Evolutionary conservation across 192 early-diverging fungal genomes (phyloP), one percentile per base, ranked within the genome.

Genomic region (Bifiguratus adelaidae): DNA sequence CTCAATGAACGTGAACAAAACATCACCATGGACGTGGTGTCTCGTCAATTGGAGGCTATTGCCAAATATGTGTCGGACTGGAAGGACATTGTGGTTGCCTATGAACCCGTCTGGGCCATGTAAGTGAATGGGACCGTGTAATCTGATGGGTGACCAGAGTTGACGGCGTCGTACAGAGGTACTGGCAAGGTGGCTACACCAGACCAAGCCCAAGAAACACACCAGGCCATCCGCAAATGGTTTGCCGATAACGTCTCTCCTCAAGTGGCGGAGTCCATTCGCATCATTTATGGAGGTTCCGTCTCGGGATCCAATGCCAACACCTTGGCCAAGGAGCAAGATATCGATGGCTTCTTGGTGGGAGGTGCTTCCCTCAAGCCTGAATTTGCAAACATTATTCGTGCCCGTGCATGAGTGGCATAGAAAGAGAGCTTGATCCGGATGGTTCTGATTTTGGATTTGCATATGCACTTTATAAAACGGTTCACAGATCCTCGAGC

Each of bases 51-150:
- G 40, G 73, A 77, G 60, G 91, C 89, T 32, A 84, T 95, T 45
- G 76, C 81, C 53, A 71, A 76, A 43, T 68, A 73, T 32, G 55
- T 95, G 55, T 60, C 63, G 34, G 88, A 96, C 73, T 99, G 95
- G 96, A 67, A 66, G 40, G 78, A 90, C 60, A 78, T 99, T 52
- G 95, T 97, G 11, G 76, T 99, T 71, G 96, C 96, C 53, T 99
- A 99, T 68, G 96, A 99, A 75, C 96, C 96, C 44, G 96, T 99
- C 45, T 99, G 96, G 96, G 96, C 96, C 26, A 97, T 99, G 53
- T 55, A 48, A 55, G 53, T 55, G 3, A 47, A 20, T 23, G 3
- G 25, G n/a, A 7, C 1, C 4, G 27, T 37, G n/a, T 12, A 28
- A 44, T 34, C 26, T 34, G 32, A 34, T 34, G 32, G 32, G 11